Base-by-base conservation (phyloP, 768 basidiomycete genomes). In the Naganishia kalamii region DNA sequence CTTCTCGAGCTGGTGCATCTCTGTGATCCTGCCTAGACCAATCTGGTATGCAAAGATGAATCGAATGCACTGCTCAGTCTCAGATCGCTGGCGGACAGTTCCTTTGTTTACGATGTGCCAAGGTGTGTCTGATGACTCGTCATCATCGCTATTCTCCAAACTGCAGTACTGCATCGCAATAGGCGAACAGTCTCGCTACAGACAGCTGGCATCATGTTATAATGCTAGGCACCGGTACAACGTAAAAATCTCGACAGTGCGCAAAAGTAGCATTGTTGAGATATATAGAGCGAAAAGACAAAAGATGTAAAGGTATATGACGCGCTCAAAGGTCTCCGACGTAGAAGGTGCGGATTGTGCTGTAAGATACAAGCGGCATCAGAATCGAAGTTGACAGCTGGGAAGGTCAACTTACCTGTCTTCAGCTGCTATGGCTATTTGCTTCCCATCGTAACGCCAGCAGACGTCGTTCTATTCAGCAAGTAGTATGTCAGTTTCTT, bases 371-470 rank as follows among this genome's bases (percentile, higher is more conserved):
- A 46, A 35, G 5, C 19, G 19, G 4, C 5, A 32, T 41, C 19
- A 35, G 51, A n/a, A 30, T 11, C 4, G 37, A 19, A 1, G 19
- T 25, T 30, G 21, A 23, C 17, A 43, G 15, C 7, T 13, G 30
- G 12, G 3, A 15, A 23, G 60, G 48, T 43, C 10, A 13, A 47
- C 66, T 67, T 25, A 67, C 70, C 72, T 74, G 61, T 76, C 76
- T 25, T 68, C 68, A 41, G 71, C 44, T 2, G 74, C 76, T n/a
- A 72, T 33, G 7, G 74, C 76, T 19, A 77, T 54, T 30, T 76
- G 74, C 49, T 73, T 46, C 1, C 73, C 74, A 48, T 77, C 75
- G 4, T 70, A 64, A 52, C 76, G 60, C 76, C 76, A 77, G 68
- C 66, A 66, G 63, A 71, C 69, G 70, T 74, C 54, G 37, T 57